These are phyloP conservation scores for Fusarium brachygibbosum DNA, from an alignment of 2,329 filamentous ascomycete species.

Conservation along the genomic window DNA sequence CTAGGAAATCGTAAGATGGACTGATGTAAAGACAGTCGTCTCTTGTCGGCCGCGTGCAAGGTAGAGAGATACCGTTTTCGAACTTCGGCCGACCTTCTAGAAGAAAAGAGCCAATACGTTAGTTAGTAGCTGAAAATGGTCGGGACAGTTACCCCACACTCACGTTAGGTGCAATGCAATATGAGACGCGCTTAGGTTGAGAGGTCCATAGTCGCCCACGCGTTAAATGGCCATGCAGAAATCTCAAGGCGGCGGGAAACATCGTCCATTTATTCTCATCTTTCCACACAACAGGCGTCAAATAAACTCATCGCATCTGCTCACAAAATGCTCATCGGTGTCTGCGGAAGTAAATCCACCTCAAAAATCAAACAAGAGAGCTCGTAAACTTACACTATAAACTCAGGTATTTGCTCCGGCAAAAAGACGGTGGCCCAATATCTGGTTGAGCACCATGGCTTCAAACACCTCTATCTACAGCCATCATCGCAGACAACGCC, in stretches of 20 bases:
- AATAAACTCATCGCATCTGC: neutral
- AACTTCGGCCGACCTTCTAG: conserved; percentile 33
- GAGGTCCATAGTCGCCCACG: conserved; percentile 18
- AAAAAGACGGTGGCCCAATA: conserved; percentile 92
- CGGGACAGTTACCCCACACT: conserved; percentile 33
- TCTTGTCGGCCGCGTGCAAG: conserved; percentile 22
- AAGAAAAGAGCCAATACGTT: conserved; percentile 5
- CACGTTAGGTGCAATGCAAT: neutral
- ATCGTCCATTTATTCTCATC: neutral
- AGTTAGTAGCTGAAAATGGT: neutral
- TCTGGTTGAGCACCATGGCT: conserved; percentile 85
- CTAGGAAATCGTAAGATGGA: conserved; percentile 16
- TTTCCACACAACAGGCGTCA: neutral
- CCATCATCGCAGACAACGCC: conserved; percentile 22
- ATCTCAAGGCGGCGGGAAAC: conserved; percentile 13
- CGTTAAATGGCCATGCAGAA: conserved; percentile 32
- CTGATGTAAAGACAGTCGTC: conserved; percentile 27
- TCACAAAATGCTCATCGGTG: conserved; percentile 77
- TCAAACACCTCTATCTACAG: conserved; percentile 76
- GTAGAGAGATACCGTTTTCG: neutral
- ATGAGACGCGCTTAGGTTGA: conserved; percentile 30
- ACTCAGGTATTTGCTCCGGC: conserved; percentile 87
- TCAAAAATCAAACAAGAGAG: conserved; percentile 1
- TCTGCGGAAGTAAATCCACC: conserved; percentile 74
- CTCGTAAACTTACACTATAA: conserved; percentile 25